A percentile compares a stretch with the other conserved stretches of the same genome.
phyloP scores from a whole-genome alignment of 2,329 filamentous ascomycete genomes.

The Pseudocercospora fuligena region DNA sequence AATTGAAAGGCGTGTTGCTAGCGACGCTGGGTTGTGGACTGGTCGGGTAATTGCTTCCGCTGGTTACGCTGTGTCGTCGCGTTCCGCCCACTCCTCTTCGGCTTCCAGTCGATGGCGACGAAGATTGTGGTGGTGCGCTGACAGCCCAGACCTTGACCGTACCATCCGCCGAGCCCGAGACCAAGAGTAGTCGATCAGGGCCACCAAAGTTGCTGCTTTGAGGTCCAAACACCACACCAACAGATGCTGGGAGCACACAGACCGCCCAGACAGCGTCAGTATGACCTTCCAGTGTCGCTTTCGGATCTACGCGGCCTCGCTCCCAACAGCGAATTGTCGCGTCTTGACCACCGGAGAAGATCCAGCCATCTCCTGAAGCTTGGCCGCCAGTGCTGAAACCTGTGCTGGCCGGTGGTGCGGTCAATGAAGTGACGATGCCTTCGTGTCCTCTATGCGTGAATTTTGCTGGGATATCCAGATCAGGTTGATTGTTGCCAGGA shows the following conservation, averaged over 20 bases:
- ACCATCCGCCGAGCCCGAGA: conserved; percentile 88
- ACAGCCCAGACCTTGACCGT: conserved; percentile 93
- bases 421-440: conserved; percentile 85
- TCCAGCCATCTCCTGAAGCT: conserved; percentile 92
- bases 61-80: conserved; percentile 89
- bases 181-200: conserved; percentile 85
- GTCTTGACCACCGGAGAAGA: conserved; percentile 96
- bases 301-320: conserved; percentile 88
- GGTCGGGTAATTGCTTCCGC: conserved; percentile 87
- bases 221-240: conserved; percentile 77
- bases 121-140: conserved; percentile 83
- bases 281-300: conserved; percentile 87
- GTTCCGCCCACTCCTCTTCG: conserved; percentile 74
- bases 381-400: conserved; percentile 89
- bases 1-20: conserved; percentile 82
- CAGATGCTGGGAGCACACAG: conserved; percentile 84
- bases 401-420: conserved; percentile 83
- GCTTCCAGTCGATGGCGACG: conserved; percentile 75
- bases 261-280: conserved; percentile 96
- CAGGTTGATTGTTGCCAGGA: conserved; percentile 57
- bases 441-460: conserved; percentile 94
- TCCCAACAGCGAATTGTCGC: conserved; percentile 95
- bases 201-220: conserved; percentile 71
- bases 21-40: conserved; percentile 88
- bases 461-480: conserved; percentile 89